Evolutionary conservation across 305 asterid genomes (phyloP), one percentile per base, ranked within the genome.

Genomic region (Striga hermonthica): DNA sequence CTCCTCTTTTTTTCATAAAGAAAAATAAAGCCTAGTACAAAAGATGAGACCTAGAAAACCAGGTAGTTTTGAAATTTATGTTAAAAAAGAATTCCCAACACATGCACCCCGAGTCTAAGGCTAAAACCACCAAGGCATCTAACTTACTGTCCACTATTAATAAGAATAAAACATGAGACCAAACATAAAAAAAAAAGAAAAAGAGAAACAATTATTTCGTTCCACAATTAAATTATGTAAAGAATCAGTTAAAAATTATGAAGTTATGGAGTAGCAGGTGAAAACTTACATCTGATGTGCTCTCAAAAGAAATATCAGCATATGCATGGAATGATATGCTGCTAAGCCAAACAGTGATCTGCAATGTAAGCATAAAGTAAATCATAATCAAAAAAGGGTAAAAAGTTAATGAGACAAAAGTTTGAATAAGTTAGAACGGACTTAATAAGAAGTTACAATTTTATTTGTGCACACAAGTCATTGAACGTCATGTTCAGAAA

Each of bases 271-370:
- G 16, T 55, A 57, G 69, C 72, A 54, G 45, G 67, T 49, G 59
- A 62, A 74, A 38, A 76, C 98, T 88, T 79, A 90, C 97, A 88
- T 90, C 95, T 31, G 86, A 80, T 64, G 79, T 71, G 73, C 94
- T 88, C 76, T 79, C 83, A 67, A 81, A 93, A 68, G 88, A 80
- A 72, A 93, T 83, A 81, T 88, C 96, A 70, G 96, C 95, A 78
- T 80, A 81, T 10, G 95, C 89, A 76, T 80, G 96, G 70, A 90
- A 85, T 34, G 97, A 82, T 72, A 88, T 69, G 77, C 88, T 80
- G 85, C 94, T 93, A 65, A 93, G 74, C 99, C 95, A 93, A 62
- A 90, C 70, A 22, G 81, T 83, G 62, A 93, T 80, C 95, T 93
- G 96, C 86, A 82, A 34, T 38, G 22, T 52, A 52, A 54, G 59